Evolutionary conservation across 805 yeast genomes (phyloP).

Genomic region (Wickerhamomyces queroliae): DNA sequence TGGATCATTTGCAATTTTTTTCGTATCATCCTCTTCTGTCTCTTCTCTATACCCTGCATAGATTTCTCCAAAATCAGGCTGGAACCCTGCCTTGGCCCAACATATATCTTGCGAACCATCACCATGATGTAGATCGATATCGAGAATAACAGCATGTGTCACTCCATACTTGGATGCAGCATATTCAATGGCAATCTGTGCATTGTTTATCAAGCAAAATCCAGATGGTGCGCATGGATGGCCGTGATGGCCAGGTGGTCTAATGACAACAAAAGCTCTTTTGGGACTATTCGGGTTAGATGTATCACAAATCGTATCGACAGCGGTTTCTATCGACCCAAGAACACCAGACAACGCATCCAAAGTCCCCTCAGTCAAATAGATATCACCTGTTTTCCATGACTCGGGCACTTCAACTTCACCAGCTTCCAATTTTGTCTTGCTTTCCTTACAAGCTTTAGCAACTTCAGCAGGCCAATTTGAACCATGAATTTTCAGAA

Average conservation of each 20-base stretch:
- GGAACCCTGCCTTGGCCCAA: conserved; percentile 70
- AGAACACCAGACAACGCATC: conserved; percentile 72
- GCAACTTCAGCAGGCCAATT: conserved; percentile 61
- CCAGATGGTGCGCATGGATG: conserved; percentile 84
- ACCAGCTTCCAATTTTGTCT: conserved; percentile 42
- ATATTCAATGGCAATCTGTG: conserved; percentile 74
- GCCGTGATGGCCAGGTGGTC: conserved; percentile 88
- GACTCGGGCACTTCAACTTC: conserved; percentile 70
- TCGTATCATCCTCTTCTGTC: conserved; percentile 37
- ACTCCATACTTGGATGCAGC: conserved; percentile 57
- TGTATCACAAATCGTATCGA: conserved; percentile 44
- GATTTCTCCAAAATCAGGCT: conserved; percentile 38
- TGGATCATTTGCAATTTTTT: conserved; percentile 36
- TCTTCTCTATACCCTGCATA: conserved; percentile 20
- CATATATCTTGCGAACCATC: conserved; percentile 86
- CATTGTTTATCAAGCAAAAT: conserved; percentile 76
- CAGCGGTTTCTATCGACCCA: conserved; percentile 68
- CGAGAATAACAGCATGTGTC: conserved; percentile 77
- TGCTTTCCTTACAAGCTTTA: conserved; percentile 55
- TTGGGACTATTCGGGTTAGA: conserved; percentile 25
- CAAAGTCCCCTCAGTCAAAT: conserved; percentile 58
- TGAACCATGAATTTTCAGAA: conserved; percentile 64
- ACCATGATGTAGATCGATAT: conserved; percentile 84
- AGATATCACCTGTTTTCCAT: conserved; percentile 84
- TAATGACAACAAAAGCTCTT: conserved; percentile 58